A percentile compares a stretch with the other conserved stretches of the same genome.
Conservation (phyloP, 371 early-diverging fungal genomes). For the Syncephalastrum sp. region DNA sequence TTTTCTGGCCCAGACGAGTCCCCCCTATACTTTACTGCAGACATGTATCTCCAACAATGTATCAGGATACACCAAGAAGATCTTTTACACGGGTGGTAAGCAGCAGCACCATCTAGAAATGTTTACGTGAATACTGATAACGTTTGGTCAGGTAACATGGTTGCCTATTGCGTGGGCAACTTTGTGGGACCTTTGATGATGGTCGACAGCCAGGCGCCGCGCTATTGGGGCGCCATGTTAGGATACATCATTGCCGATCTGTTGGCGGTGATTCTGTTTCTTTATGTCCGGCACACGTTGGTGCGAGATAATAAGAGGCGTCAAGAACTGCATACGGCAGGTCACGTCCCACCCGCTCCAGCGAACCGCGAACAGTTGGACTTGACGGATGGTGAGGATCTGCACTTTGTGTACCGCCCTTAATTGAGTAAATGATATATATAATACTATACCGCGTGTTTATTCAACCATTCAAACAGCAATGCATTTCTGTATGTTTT, state of each 20-base stretch:
- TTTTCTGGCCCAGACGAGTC: conserved; percentile 10
- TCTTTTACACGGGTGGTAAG: conserved; percentile 16
- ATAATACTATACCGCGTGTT: no score
- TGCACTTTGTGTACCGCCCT: conserved; percentile 34
- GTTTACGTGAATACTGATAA: no score
- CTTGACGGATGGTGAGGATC: conserved; percentile 39
- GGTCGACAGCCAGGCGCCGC: conserved; percentile 16
- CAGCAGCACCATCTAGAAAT: conserved; percentile 3
- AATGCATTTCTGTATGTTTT: not conserved
- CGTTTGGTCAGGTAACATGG: conserved; percentile 13
- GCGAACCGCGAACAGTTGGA: conserved; percentile 17
- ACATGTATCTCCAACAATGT: conserved; percentile 15
- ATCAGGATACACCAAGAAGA: conserved; percentile 23
- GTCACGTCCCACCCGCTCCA: conserved; percentile 8
- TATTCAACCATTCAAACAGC: no score
- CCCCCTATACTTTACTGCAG: conserved; percentile 11
- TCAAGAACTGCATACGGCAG: not conserved
- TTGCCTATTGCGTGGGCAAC: conserved; percentile 24
- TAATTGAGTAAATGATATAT: conserved; percentile 8
- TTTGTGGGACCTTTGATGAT: conserved; percentile 24
- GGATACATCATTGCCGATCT: conserved; percentile 29
- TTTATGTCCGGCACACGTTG: conserved; percentile 12
- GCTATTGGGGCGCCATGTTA: conserved; percentile 17
- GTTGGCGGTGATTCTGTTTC: conserved; percentile 16
- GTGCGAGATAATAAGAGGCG: conserved; percentile 13